Conservation (phyloP, 2,329 filamentous ascomycete species). For the Ophiocordyceps australis region DNA sequence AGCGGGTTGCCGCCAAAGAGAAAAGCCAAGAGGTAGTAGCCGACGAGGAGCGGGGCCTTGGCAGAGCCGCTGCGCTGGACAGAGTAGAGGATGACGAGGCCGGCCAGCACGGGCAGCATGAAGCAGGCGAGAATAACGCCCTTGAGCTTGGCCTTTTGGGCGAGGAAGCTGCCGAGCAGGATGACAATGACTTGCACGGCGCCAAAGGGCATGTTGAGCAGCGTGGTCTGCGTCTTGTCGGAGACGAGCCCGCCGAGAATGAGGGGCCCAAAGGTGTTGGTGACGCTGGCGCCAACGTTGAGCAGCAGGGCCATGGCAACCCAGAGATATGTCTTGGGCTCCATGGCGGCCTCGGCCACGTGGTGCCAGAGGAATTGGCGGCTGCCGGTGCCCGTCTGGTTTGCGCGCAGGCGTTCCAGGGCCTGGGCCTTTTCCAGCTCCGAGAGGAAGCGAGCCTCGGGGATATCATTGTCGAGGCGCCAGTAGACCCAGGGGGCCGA, state of each 20-base stretch:
- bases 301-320: constrained; percentile 40
- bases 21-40: constrained; percentile 49
- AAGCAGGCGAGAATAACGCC: constrained; percentile 32
- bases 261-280: constrained; percentile 46
- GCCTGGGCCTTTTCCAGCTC: constrained; percentile 49
- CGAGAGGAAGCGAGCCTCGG: constrained; percentile 36
- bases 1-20: constrained; percentile 48
- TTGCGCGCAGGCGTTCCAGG: constrained; percentile 52
- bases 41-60: constrained; percentile 26
- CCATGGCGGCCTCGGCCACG: constrained; percentile 28
- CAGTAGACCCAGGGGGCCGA: constrained; percentile 40
- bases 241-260: constrained; percentile 43
- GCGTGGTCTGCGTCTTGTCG: constrained; percentile 34
- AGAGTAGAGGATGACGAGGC: constrained; percentile 36
- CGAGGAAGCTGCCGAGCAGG: constrained; percentile 36
- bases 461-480: constrained; percentile 39
- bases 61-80: constrained; percentile 22
- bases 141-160: constrained; percentile 38
- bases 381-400: constrained; percentile 58
- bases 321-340: constrained; percentile 39
- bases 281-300: constrained; percentile 45
- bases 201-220: constrained; percentile 52
- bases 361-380: constrained; percentile 53
- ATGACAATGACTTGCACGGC: constrained; percentile 41
- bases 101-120: constrained; percentile 40